Base-by-base conservation (phyloP, 2,329 filamentous ascomycete genomes). In the Sporothrix curviconia region DNA sequence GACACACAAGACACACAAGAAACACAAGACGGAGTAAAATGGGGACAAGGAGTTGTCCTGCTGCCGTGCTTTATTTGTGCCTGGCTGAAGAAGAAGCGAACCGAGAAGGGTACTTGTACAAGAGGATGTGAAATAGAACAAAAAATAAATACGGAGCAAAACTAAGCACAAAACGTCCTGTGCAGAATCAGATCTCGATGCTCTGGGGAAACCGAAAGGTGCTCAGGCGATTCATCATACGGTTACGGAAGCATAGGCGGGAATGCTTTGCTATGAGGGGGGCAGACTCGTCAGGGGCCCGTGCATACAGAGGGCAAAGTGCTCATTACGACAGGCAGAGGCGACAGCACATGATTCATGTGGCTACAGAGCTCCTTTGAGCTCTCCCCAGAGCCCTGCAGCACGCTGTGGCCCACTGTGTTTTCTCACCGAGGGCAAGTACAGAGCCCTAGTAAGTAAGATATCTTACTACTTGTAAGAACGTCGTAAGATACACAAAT, bases 151-250 rank as follows among this genome's bases (percentile, higher is more conserved):
- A 47, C 8, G n/a, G 43, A n/a, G n/a, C n/a, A n/a, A n/a, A n/a
- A n/a, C n/a, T n/a, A n/a, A n/a, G n/a, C n/a, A n/a, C n/a, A n/a
- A n/a, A n/a, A n/a, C n/a, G n/a, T n/a, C n/a, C n/a, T n/a, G n/a
- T n/a, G n/a, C n/a, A n/a, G n/a, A n/a, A n/a, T n/a, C n/a, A n/a
- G 34, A 28, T 51, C 34, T 30, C 49, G 49, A 39, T 51, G 49
- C 15, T 34, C 19, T 15, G 14, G 22, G 15, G 8, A n/a, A 43
- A 49, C 40, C 36, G 43, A 43, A 49, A 49, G 34, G 43, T 49
- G 32, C 54, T 56, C 54, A 32, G 24, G 43, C 43, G 54, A 55
- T 39, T 34, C 19, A 47, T 47, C 52, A 39, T 55, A 54, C 51
- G 51, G 39, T 42, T 28, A 15, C 32, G 47, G 47, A 37, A 37